These are phyloP conservation scores for Aphanoascus verrucosus DNA, from an alignment of 2,329 filamentous ascomycete species.

Conservation along the genomic window DNA sequence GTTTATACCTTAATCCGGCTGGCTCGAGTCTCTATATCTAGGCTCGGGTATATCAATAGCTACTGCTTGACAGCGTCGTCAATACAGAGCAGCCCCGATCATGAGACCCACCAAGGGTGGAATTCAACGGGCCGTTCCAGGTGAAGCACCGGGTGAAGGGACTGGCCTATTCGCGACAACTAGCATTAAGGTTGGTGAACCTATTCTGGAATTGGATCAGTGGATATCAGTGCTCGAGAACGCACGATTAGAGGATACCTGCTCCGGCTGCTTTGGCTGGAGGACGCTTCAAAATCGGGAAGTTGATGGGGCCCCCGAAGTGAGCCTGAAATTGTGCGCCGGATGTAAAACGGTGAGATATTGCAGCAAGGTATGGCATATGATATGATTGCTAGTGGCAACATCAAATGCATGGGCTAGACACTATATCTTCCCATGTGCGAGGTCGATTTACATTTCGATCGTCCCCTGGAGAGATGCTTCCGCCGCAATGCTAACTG, in stretches of 20 bases:
- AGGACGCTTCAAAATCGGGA: slow-evolving; percentile 19
- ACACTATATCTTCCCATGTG: no score
- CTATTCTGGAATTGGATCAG: slow-evolving; percentile 40
- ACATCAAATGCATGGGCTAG: neutral
- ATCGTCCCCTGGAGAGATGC: no score
- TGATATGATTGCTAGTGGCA: slow-evolving; percentile 5
- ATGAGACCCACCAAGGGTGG: slow-evolving; percentile 1
- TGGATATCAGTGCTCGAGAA: slow-evolving; percentile 44
- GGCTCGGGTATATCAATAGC: neutral
- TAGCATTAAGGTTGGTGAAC: slow-evolving; percentile 39
- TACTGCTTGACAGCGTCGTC: neutral
- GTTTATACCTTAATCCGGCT: neutral
- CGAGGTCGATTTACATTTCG: no score
- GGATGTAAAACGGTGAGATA: slow-evolving; percentile 50
- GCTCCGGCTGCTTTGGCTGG: slow-evolving; percentile 47
- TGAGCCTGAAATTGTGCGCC: slow-evolving; percentile 44
- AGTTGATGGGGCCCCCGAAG: slow-evolving; percentile 16
- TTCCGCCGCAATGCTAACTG: neutral
- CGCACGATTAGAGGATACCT: slow-evolving; percentile 43
- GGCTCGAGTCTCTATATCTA: neutral
- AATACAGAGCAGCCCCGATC: neutral
- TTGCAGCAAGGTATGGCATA: slow-evolving; percentile 45
- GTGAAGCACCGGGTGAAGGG: slow-evolving; percentile 28
- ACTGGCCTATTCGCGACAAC: slow-evolving; percentile 46
- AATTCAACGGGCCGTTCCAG: neutral